phyloP scores from a whole-genome alignment of 495 filamentous ascomycete genomes.

The Aspergillus coremiiformis region DNA sequence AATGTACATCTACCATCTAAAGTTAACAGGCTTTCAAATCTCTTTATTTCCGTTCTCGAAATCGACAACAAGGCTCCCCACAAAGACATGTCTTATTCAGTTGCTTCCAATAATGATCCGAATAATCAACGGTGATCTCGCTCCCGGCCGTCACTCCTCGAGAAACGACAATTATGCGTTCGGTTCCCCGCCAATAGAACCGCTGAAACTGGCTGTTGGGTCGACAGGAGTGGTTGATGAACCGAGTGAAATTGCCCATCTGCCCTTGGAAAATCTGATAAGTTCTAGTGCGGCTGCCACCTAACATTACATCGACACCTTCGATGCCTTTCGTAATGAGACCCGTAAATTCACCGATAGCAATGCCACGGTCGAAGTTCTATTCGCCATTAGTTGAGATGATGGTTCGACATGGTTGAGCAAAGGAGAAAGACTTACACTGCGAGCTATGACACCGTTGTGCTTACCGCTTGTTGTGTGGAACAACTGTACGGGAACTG shows the following conservation, averaged over 20 bases:
- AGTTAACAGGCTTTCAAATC: background rate
- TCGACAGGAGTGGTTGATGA: constrained; percentile 36
- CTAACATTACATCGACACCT: constrained; percentile 32
- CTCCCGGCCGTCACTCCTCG: constrained; percentile 29
- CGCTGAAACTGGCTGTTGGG: constrained; percentile 34
- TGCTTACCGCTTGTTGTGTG: constrained; percentile 17
- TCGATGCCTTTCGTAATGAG: constrained; percentile 17
- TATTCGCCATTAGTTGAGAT: background rate
- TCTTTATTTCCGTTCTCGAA: constrained; percentile 6
- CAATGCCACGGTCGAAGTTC: constrained; percentile 17
- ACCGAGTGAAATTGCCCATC: constrained; percentile 38
- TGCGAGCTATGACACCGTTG: constrained; percentile 19
- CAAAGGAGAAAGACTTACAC: constrained; percentile 3
- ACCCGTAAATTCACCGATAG: constrained; percentile 19
- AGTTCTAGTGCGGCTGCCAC: constrained; percentile 11
- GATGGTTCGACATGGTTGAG: background rate
- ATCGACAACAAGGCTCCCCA: constrained; percentile 31
- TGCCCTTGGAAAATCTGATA: constrained; percentile 25
- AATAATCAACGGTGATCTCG: constrained; percentile 40
- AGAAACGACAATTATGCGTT: constrained; percentile 35
- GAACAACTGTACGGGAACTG: constrained; percentile 12
- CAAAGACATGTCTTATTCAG: constrained; percentile 36
- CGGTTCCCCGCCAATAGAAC: constrained; percentile 34
- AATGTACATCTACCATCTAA: background rate
- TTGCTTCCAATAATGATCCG: constrained; percentile 34